Evolutionary conservation across 495 filamentous ascomycete species (phyloP), one percentile per base, ranked within the genome.

Genomic region (Podospora appendiculata): DNA sequence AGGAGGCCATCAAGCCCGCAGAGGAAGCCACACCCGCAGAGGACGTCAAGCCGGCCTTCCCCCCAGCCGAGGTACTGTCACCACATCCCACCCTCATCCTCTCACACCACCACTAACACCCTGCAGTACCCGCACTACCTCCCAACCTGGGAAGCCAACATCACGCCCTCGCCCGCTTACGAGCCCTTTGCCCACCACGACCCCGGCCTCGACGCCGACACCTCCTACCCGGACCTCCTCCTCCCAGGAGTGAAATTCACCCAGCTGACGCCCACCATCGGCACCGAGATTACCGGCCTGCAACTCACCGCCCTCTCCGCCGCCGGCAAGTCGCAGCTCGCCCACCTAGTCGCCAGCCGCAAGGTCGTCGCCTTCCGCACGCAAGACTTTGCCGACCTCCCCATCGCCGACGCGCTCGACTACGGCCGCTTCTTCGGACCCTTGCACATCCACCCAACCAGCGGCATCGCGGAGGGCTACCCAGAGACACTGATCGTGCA

Each of bases 91-190:
- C 7, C 13, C 36, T 4, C 36, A 38, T 38, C 36, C 8, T 10
- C 8, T 13, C 36, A 8, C 3, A 7, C 13, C 10, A 38, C 36
- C 2, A 2, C 13, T 38, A 38, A 38, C 7, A 38, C 36, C 36
- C 36, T 11, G 9, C 36, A 50, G 38, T 50, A 50, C 39, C 48
- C 36, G 0, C 33, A 50, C 17, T 50, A 50, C 39, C 48, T 50
- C 4, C 48, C 48, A 3, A 50, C 48, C 17, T 50, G 48, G 48
- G 48, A 50, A 4, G 8, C 16, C 36, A 25, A n/a, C 44, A 5
- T 10, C 10, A 40, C 18, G 38, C 16, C 17, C 39, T 16, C 34
- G 1, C 36, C 48, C 0, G 25, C 25, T 5, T 38, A 41, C 9
- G 19, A 41, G 18, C 36, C 36, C 7, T 16, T 41, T 8, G 25